Base-by-base conservation (phyloP, 2,329 filamentous ascomycete genomes). In the Epichloe hybrida region DNA sequence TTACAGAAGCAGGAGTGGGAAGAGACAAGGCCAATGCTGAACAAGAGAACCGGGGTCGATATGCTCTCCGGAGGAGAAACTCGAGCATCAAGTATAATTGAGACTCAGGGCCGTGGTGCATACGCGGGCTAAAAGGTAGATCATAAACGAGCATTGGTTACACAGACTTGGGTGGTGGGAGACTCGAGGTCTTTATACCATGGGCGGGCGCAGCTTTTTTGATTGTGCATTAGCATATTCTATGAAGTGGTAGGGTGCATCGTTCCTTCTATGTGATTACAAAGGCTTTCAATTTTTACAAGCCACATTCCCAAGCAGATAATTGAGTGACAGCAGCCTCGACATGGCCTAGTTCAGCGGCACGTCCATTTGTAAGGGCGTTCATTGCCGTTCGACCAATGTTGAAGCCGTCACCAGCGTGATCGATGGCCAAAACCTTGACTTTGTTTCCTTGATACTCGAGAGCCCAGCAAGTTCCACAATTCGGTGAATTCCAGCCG, bases 391-490 rank as follows among this genome's bases (percentile, higher is more conserved):
- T 60, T 52, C 76, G 64, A 13, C 69, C 77, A 55, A 83, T 72
- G 66, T 80, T 81, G 67, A 79, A 76, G 38, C 75, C 75, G 3
- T 53, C 50, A 12, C 20, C 65, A 23, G 73, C 66, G 56, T 72
- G 69, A 63, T 83, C 79, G 52, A 83, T 66, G 52, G 74, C 79
- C 15, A 79, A 66, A 38, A 83, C 64, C 62, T 75, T 71, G 67
- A 82, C 69, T 50, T 64, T 72, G 52, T 63, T 67, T 52, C 72
- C 72, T 36, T 72, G 66, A 63, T 75, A 82, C 15, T 66, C 70
- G 50, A 81, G 67, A 52, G 67, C 59, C 71, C 75, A 83, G 71
- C 80, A 83, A 34, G 70, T 72, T 47, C 80, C 80, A 66, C 80
- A 83, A 64, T 69, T 61, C 47, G 67, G 56, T 3, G 73, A 77